Conservation (phyloP, 106 monocot species). For the Dendrobium chrysotoxum region DNA sequence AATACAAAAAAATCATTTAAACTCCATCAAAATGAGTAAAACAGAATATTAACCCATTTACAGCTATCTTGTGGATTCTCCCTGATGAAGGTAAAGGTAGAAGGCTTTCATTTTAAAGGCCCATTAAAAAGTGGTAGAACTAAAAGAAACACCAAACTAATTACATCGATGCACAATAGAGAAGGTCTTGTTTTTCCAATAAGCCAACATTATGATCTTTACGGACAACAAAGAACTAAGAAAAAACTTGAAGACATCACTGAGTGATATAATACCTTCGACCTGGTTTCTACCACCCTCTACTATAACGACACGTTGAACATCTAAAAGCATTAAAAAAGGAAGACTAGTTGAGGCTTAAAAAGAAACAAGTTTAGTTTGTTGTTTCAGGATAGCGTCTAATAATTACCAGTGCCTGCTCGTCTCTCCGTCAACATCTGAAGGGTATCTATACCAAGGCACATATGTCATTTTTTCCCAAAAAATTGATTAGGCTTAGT, state of each 20-base stretch:
- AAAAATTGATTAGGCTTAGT: conserved; percentile 34
- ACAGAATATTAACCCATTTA: too few relatives aligned
- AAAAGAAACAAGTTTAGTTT: background rate
- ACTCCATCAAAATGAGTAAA: too few relatives aligned
- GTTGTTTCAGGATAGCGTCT: background rate
- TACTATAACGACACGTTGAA: conserved; percentile 61
- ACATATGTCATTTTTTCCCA: conserved; percentile 73
- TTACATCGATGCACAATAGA: background rate
- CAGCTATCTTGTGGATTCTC: too few relatives aligned
- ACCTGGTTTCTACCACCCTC: conserved; percentile 86
- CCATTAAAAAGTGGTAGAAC: too few relatives aligned
- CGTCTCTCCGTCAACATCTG: conserved; percentile 63
- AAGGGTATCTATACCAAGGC: conserved; percentile 55
- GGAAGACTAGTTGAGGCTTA: background rate
- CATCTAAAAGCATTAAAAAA: conserved; percentile 25
- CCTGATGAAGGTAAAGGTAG: too few relatives aligned
- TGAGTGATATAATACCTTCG: conserved; percentile 72
- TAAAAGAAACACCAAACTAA: background rate
- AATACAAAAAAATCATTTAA: too few relatives aligned
- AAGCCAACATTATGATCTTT: background rate
- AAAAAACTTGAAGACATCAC: conserved; percentile 49
- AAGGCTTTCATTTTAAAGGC: too few relatives aligned
- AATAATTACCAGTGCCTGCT: conserved; percentile 47
- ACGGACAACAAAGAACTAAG: conserved; percentile 2
- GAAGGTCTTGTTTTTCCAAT: too few relatives aligned